Base-by-base conservation (phyloP, 352 stramenopile genomes). In the Phytopythium kandeliae region DNA sequence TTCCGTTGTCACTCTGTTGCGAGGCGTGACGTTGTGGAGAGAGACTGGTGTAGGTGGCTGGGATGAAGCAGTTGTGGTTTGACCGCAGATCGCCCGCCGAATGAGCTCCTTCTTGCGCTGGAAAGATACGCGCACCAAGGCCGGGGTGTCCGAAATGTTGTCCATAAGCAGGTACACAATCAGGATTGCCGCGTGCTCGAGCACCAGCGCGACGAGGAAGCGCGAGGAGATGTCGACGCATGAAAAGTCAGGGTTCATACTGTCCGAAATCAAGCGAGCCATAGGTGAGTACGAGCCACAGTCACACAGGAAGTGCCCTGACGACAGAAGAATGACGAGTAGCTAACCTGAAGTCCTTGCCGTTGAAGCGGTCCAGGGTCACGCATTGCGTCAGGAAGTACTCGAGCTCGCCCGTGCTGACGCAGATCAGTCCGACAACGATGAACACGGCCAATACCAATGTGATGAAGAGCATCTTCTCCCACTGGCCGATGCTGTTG, bases 91-190 rank as follows among this genome's bases (percentile, higher is more conserved):
- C n/a, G 80, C 80, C 42, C 80, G 74, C 51, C 80, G 71, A 43
- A 94, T 91, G 16, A 92, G 66, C 58, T 94, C 83, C 31, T 91
- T 91, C 44, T 94, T 94, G 5, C 80, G 69, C 54, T 93, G 76
- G 57, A 93, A 93, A 4, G 72, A 90, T 24, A 77, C 86, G 17
- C 80, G 76, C 8, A 93, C 77, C 9, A 74, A 80, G 17, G 74
- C 69, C 16, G 83, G 83, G 0, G 77, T 92, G 56, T 89, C 74
- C 26, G 78, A 88, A 41, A 92, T 86, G 51, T 85, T 91, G 54
- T 94, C 83, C 64, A 73, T 84, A 24, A 94, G 57, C 40, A 90
- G 53, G 48, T 87, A 94, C 10, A 92, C 66, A 36, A 94, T 69
- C 17, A 89, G 43, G 26, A 93, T 68, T 3, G 78, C 77, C 2